These are phyloP conservation scores for Platanus orientalis DNA, from an alignment of 164 flowering plant genomes.

Conservation along the genomic window DNA sequence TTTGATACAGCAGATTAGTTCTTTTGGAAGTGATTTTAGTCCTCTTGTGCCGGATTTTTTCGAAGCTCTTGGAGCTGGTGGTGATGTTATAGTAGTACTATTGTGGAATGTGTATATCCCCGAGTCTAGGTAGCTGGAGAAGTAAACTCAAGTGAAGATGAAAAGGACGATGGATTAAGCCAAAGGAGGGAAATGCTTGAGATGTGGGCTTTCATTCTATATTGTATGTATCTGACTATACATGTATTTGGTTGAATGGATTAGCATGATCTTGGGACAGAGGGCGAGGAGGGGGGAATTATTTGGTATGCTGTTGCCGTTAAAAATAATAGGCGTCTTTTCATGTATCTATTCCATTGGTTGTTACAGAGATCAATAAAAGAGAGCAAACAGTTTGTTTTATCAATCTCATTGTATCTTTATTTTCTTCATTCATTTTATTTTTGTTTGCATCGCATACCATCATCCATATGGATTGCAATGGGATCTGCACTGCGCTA, in stretches of 20 bases:
- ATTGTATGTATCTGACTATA: neutral
- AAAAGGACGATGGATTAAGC: neutral
- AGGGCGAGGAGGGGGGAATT: neutral
- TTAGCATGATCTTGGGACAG: neutral
- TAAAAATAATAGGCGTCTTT: constrained; percentile 5
- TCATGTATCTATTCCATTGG: constrained; percentile 10
- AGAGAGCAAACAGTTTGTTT: neutral
- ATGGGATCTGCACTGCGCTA: no score
- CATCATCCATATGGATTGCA: no score
- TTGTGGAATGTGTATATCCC: constrained; percentile 18
- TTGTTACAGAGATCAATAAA: neutral
- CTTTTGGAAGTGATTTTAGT: constrained; percentile 2
- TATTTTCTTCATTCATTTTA: no score
- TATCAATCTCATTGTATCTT: no score
- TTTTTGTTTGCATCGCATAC: no score
- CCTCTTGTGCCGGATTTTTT: constrained; percentile 1
- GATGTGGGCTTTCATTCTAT: neutral
- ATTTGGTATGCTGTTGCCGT: neutral
- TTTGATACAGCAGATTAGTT: constrained; percentile 1
- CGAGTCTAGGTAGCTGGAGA: constrained; percentile 5
- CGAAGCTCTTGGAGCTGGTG: constrained; percentile 4
- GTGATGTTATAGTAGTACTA: neutral
- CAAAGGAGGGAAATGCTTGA: neutral
- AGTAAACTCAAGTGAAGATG: neutral
- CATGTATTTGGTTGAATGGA: neutral